Evolutionary conservation across 2,329 filamentous ascomycete genomes (phyloP).

Genomic region (Allantophomopsis lycopodina): DNA sequence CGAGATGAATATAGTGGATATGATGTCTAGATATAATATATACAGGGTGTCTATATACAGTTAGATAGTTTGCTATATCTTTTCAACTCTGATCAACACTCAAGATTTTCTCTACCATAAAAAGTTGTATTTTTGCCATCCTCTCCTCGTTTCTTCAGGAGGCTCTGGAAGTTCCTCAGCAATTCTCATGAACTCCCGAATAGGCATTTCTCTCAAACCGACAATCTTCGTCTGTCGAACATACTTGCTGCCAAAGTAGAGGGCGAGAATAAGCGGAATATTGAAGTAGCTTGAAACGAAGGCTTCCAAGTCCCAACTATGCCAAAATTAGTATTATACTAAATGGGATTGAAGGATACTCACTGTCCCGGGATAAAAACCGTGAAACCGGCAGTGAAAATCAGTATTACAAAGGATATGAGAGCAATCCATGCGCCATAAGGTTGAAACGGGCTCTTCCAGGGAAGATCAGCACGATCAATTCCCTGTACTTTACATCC

Average conservation of each 20-base stretch:
- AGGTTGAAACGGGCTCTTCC: constrained; percentile 55
- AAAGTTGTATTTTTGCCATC: too few species aligned
- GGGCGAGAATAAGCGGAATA: constrained; percentile 24
- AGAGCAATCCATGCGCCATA: constrained; percentile 52
- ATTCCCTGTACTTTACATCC: constrained; percentile 58
- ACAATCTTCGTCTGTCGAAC: constrained; percentile 31
- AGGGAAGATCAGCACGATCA: constrained; percentile 52
- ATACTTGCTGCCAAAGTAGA: constrained; percentile 37
- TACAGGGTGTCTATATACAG: too few species aligned
- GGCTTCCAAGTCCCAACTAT: neutral
- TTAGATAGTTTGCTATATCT: too few species aligned
- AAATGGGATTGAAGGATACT: too few species aligned
- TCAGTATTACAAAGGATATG: constrained; percentile 44
- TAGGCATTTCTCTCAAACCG: too few species aligned
- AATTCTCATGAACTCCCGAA: too few species aligned
- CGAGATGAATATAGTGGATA: too few species aligned
- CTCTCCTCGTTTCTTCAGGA: too few species aligned
- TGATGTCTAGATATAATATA: too few species aligned
- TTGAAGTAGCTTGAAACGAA: constrained; percentile 13
- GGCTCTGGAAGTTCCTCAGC: too few species aligned
- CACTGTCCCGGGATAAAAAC: constrained; percentile 24
- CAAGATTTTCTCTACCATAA: too few species aligned
- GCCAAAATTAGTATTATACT: constrained; percentile 8
- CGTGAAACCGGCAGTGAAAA: constrained; percentile 57
- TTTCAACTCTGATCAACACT: too few species aligned